Percentiles rank a stretch among this genome's conserved stretches.
These are phyloP conservation scores for Periconia macrospinosa DNA, from an alignment of 2,329 filamentous ascomycete genomes.

Conservation along the genomic window DNA sequence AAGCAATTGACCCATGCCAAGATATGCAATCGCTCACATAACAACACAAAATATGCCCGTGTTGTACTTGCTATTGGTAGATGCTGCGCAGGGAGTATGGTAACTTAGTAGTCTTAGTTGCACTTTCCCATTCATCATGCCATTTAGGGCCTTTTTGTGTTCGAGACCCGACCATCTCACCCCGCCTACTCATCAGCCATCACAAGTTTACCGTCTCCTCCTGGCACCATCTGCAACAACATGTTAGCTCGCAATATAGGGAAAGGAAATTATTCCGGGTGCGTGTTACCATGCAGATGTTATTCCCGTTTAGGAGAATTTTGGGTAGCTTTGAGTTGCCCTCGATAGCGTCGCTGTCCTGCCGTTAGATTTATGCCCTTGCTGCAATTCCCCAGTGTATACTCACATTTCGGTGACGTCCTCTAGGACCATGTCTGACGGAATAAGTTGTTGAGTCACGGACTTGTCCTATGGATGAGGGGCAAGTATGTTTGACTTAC, in stretches of 20 bases:
- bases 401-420: constrained; percentile 94
- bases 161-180: not conserved
- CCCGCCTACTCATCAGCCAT: constrained; percentile 19
- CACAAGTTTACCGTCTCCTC: constrained; percentile 34
- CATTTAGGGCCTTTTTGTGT: not conserved
- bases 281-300: constrained; percentile 90
- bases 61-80: no score
- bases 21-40: no score
- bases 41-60: no score
- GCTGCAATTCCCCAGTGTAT: not conserved
- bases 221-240: constrained; percentile 34
- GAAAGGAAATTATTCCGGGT: not conserved
- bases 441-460: not conserved
- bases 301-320: constrained; percentile 96
- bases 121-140: not conserved
- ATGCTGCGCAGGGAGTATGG: no score
- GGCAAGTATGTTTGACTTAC: constrained; percentile 63
- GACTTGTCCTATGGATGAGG: not conserved
- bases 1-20: no score
- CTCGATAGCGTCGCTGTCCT: constrained; percentile 78
- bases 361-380: not conserved
- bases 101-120: no score
- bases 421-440: constrained; percentile 86
- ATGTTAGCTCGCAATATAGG: not conserved
- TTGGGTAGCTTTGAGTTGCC: constrained; percentile 87